Conservation (phyloP, 257 asterid species). For the Nyctanthes arbortristis region DNA sequence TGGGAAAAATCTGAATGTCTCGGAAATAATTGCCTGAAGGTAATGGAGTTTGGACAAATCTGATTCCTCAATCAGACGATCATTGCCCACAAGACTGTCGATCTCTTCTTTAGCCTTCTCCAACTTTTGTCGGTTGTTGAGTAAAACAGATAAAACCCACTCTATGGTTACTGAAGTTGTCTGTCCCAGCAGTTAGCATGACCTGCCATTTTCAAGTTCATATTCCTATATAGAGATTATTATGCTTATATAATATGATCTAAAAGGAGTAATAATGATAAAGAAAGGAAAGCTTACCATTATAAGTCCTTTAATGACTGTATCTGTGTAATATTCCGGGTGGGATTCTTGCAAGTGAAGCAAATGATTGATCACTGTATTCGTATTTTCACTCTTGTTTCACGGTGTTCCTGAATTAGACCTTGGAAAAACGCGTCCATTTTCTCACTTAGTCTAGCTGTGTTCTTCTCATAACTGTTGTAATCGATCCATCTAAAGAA, state of each 20-base stretch:
- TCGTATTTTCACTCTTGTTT: conserved; percentile 15
- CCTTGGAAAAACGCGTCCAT: conserved; percentile 30
- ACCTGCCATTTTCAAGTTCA: conserved; percentile 28
- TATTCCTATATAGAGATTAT: too few relatives aligned
- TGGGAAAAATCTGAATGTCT: conserved; percentile 54
- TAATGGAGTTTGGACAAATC: conserved; percentile 56
- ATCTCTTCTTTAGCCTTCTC: conserved; percentile 57
- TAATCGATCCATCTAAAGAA: conserved; percentile 37
- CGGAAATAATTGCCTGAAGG: conserved; percentile 43
- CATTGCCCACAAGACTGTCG: conserved; percentile 40
- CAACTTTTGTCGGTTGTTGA: conserved; percentile 52
- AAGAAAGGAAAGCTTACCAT: too few relatives aligned
- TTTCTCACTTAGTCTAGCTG: conserved; percentile 5
- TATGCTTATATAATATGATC: too few relatives aligned
- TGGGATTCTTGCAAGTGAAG: conserved; percentile 30
- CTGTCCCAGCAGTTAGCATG: conserved; percentile 54
- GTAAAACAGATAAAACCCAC: conserved; percentile 63
- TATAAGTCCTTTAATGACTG: conserved; percentile 27
- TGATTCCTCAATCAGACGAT: conserved; percentile 46
- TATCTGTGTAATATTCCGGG: conserved; percentile 34
- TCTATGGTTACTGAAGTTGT: conserved; percentile 51
- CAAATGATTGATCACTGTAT: conserved; percentile 35
- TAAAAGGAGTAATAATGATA: too few relatives aligned
- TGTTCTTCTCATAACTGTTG: conserved; percentile 20
- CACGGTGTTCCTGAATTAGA: conserved; percentile 27